Evolutionary conservation across 2,329 filamentous ascomycete species (phyloP), one percentile per base, ranked within the genome.

Genomic region (Ceratocystiopsis brevicomis): DNA sequence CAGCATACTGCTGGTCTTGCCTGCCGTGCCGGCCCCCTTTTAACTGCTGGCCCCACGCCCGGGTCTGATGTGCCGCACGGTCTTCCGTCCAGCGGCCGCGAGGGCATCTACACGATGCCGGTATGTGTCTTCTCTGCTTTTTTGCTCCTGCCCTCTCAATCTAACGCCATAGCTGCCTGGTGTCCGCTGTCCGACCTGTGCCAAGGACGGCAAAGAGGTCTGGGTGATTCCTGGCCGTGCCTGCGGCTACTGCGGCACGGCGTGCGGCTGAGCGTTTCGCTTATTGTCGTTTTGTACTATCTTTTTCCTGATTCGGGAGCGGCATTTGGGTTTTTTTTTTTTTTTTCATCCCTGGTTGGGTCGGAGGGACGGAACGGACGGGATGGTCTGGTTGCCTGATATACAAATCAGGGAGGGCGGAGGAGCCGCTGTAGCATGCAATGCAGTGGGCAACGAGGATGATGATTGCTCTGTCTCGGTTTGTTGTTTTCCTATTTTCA

Each of bases 171-270:
- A 52, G 51, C 46, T 52, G n/a, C 51, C 51, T 9, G 51, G 50
- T 11, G 45, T 52, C 14, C 51, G 51, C 25, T 52, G 51, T 35
- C 51, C 51, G 36, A 52, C 41, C 15, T 52, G 51, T 17, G 48
- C 48, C 42, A 46, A 51, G 44, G 45, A 50, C 0, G 51, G 51
- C 42, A 49, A 48, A 34, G 51, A 52, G 41, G 51, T 52, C 37
- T 52, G 51, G 51, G 51, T 52, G 30, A 52, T 52, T 33, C 51
- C 47, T 17, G 51, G 51, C 42, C 50, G 51, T 14, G 51, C 51
- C 32, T 52, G 51, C 39, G 51, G 51, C 42, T 51, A 50, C 45
- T 52, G 51, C 36, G 51, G 51, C 32, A 52, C 51, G 12, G 41
- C 46, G 4, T 51, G 49, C 17, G 15, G 46, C 33, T 51, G 19